Conservation (phyloP, 2,329 filamentous ascomycete species). For the Ceratocystiopsis minuta region DNA sequence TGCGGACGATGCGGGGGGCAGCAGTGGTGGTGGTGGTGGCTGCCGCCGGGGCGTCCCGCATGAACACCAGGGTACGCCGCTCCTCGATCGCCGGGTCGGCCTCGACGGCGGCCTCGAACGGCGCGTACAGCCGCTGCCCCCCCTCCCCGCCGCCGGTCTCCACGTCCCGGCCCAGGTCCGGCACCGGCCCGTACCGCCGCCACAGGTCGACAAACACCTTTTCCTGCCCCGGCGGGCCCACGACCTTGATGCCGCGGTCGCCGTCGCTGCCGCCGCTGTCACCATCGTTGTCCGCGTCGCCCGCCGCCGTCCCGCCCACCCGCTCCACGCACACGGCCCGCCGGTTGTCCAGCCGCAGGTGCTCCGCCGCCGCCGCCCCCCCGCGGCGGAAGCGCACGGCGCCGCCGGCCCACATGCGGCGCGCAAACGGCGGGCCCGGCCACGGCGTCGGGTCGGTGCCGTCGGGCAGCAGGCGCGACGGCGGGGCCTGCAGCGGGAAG, state of each 20-base stretch:
- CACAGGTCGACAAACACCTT: slow-evolving; percentile 34
- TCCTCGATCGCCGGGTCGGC: slow-evolving; percentile 23
- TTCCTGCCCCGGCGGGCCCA: slow-evolving; percentile 14
- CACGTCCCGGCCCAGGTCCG: slow-evolving; percentile 1
- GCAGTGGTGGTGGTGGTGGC: neutral
- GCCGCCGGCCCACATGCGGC: slow-evolving; percentile 83
- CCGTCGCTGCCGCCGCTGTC: too few species aligned
- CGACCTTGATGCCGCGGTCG: neutral
- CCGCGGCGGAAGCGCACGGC: slow-evolving; percentile 24
- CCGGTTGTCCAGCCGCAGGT: slow-evolving; percentile 21
- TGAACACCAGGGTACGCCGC: slow-evolving; percentile 33
- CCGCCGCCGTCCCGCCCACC: slow-evolving; percentile 8
- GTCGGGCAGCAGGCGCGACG: slow-evolving; percentile 51
- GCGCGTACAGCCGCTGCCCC: too few species aligned
- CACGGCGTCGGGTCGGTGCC: slow-evolving; percentile 69
- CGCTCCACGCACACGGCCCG: slow-evolving; percentile 27
- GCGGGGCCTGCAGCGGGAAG: slow-evolving; percentile 54
- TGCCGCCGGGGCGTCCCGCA: slow-evolving; percentile 17
- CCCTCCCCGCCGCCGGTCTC: too few species aligned
- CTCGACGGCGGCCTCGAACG: slow-evolving; percentile 4
- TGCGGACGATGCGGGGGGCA: too few species aligned
- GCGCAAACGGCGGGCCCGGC: slow-evolving; percentile 52
- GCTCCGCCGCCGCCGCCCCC: neutral
- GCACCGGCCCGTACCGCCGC: slow-evolving; percentile 15
- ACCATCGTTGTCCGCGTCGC: too few species aligned